Conservation (phyloP, 495 filamentous ascomycete species). For the Bacidia rubella region DNA sequence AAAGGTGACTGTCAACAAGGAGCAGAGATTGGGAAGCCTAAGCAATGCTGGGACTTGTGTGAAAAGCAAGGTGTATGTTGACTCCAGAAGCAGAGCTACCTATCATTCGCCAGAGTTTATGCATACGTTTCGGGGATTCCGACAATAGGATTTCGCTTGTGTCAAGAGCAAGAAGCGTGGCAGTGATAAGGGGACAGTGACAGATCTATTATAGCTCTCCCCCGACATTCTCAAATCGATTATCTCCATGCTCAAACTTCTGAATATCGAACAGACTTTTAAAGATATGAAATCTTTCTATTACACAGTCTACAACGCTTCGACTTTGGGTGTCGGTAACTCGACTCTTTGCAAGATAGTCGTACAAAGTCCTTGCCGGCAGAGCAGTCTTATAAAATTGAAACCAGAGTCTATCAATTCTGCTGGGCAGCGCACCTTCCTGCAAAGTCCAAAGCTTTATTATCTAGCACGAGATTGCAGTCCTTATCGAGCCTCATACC, state of each 20-base stretch:
- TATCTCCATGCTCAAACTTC: background rate
- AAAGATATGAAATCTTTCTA: constrained; percentile 1
- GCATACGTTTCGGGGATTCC: constrained; percentile 8
- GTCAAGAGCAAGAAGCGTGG: constrained; percentile 19
- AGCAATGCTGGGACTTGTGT: constrained; percentile 5
- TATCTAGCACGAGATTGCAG: constrained; percentile 11
- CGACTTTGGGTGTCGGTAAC: background rate
- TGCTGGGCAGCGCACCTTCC: constrained; percentile 7
- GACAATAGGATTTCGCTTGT: constrained; percentile 13
- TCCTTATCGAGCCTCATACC: constrained; percentile 9
- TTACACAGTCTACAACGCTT: background rate
- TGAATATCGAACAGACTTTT: constrained; percentile 3
- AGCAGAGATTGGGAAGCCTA: constrained; percentile 10
- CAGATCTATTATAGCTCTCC: constrained; percentile 18
- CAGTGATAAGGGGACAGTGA: constrained; percentile 23
- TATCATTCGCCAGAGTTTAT: constrained; percentile 7
- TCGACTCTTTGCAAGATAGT: background rate
- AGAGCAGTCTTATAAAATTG: constrained; percentile 10
- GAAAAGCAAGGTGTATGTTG: constrained; percentile 2
- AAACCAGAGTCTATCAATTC: constrained; percentile 9
- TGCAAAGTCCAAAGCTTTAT: constrained; percentile 7
- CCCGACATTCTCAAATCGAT: constrained; percentile 1
- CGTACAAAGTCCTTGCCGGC: constrained; percentile 1
- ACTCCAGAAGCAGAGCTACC: constrained; percentile 1
- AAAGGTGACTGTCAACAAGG: constrained; percentile 3